A percentile compares a stretch with the other conserved stretches of the same genome.
These are phyloP conservation scores for Dendrobium officinale DNA, from an alignment of 106 monocot genomes.

Conservation along the genomic window DNA sequence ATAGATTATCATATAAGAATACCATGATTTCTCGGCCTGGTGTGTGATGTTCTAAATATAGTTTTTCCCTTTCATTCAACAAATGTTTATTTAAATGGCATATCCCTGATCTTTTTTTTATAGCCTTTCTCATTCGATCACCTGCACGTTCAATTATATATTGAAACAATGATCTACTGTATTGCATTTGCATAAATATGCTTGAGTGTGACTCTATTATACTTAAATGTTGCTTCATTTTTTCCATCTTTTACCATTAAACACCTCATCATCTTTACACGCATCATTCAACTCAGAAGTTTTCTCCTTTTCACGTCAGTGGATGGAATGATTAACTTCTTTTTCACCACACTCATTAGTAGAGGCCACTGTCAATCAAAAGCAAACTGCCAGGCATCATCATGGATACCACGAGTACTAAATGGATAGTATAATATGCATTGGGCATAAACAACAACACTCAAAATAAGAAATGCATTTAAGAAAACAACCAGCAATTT, in stretches of 20 bases:
- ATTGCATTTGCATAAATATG: not conserved
- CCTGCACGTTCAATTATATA: no score
- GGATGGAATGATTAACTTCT: not conserved
- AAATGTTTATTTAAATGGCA: no score
- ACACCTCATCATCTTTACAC: not conserved
- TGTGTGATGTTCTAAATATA: not conserved
- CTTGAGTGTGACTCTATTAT: not conserved
- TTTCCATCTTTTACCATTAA: not conserved
- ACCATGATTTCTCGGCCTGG: not conserved
- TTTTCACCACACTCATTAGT: not conserved
- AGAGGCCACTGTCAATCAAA: not conserved
- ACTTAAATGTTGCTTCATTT: not conserved
- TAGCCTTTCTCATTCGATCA: no score
- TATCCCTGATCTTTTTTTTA: no score
- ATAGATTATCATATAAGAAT: not conserved
- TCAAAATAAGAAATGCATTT: not conserved
- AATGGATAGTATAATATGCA: not conserved
- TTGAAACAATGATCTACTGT: not conserved
- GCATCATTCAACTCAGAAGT: not conserved
- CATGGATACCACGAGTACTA: not conserved
- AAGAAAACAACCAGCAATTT: not conserved
- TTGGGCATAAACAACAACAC: not conserved
- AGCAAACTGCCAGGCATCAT: not conserved
- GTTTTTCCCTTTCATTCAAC: no score
- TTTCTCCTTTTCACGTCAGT: not conserved